Evolutionary conservation across 2,329 filamentous ascomycete genomes (phyloP).

Genomic region (Thyridium curvatum): DNA sequence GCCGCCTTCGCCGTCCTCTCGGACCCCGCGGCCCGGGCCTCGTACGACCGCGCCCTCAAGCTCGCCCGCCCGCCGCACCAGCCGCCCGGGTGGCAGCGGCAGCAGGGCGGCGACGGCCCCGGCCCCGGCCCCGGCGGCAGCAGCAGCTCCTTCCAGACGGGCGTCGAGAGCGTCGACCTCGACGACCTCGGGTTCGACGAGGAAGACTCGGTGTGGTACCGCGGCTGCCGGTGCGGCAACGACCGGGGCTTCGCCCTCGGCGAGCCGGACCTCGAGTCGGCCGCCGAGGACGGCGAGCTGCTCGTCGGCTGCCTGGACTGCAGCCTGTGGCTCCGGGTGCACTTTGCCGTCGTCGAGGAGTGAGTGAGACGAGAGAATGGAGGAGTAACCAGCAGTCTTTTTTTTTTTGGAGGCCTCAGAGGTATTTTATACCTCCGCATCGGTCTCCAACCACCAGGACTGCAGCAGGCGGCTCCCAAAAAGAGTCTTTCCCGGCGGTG

Average conservation of each 20-base stretch:
- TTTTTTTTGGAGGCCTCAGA: too few species aligned
- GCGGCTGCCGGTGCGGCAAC: constrained; percentile 59
- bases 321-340: constrained; percentile 59
- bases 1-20: constrained; percentile 52
- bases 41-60: constrained; percentile 48
- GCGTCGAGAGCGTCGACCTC: constrained; percentile 58
- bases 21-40: constrained; percentile 35
- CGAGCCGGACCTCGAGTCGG: constrained; percentile 54
- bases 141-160: constrained; percentile 41
- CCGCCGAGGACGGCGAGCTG: constrained; percentile 50
- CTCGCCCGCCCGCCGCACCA: constrained; percentile 13
- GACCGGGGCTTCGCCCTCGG: constrained; percentile 50
- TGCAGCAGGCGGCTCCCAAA: too few species aligned
- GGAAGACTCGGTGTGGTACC: constrained; percentile 40
- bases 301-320: constrained; percentile 61
- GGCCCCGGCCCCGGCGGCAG: constrained; percentile 7
- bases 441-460: too few species aligned
- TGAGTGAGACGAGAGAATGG: constrained; percentile 7
- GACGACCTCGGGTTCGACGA: constrained; percentile 56
- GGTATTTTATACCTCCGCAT: too few species aligned
- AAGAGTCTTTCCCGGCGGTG: too few species aligned
- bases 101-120: constrained; percentile 5
- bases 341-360: constrained; percentile 51
- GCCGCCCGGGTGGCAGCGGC: constrained; percentile 8
- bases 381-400: too few species aligned